Conservation (phyloP, 768 basidiomycete species). For the Leccinum barrowsii region DNA sequence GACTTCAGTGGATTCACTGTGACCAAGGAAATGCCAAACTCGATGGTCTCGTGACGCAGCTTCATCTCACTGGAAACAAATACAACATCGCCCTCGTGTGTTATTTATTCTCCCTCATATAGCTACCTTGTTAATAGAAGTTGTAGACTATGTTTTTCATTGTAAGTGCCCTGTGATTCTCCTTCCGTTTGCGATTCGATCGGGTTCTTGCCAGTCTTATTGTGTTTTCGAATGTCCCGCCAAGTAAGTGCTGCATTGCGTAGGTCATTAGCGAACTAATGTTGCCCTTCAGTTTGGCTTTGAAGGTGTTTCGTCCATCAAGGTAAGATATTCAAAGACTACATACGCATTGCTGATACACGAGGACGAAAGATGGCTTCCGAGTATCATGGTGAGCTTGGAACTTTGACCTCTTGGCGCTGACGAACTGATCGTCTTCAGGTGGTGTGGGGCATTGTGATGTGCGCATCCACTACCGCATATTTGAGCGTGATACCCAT, state of each 20-base stretch:
- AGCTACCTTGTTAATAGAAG: background rate
- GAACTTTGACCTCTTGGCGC: background rate
- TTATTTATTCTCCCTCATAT: background rate
- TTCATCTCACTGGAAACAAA: conserved; percentile 54
- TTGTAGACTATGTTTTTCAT: conserved; percentile 68
- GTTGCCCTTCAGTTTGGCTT: conserved; percentile 29
- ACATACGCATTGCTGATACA: background rate
- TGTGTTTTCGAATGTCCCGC: conserved; percentile 60
- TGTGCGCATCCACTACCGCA: conserved; percentile 34
- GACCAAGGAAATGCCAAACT: conserved; percentile 57
- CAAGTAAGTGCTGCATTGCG: conserved; percentile 40
- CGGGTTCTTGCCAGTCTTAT: conserved; percentile 20
- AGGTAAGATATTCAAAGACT: conserved; percentile 34
- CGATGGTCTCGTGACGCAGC: conserved; percentile 55
- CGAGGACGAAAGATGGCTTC: conserved; percentile 49
- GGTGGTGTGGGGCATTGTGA: conserved; percentile 63
- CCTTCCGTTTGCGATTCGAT: background rate
- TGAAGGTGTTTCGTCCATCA: conserved; percentile 64
- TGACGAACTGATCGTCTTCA: conserved; percentile 19
- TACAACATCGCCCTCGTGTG: conserved; percentile 67
- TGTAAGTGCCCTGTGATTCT: conserved; percentile 36
- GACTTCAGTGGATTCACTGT: background rate
- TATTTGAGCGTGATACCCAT: background rate
- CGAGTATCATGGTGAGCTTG: conserved; percentile 53
- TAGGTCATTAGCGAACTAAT: background rate